These are phyloP conservation scores for Oryza glumipatula DNA, from an alignment of 176 grass and related monocot genomes.

Conservation along the genomic window DNA sequence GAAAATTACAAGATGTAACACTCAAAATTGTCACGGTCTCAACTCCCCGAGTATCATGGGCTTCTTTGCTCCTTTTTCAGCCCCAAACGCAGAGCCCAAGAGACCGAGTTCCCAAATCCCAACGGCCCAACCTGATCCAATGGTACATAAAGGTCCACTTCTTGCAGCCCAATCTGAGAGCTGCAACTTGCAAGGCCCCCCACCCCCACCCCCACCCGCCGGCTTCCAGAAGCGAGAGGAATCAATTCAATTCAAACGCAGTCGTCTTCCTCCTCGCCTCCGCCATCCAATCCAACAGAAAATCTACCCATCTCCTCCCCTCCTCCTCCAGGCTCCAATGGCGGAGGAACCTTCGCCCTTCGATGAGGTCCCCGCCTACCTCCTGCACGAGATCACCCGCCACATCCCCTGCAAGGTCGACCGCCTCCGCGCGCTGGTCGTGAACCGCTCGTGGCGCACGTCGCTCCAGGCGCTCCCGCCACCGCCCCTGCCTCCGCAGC, in stretches of 20 bases:
- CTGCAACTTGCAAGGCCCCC: too few species aligned
- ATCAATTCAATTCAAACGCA: not conserved
- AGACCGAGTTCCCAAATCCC: not conserved
- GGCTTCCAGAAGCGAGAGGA: not conserved
- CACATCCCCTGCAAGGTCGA: not conserved
- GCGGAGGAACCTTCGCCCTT: not conserved
- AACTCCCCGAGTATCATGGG: too few species aligned
- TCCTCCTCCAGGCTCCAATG: not conserved
- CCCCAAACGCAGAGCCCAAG: not conserved
- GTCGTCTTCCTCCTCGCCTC: not conserved
- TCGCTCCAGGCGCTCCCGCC: not conserved
- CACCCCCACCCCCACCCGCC: too few species aligned
- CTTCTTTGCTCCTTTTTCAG: too few species aligned
- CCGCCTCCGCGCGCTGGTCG: not conserved
- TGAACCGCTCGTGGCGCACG: not conserved
- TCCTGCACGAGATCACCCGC: not conserved
- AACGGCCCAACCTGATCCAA: not conserved
- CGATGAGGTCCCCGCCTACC: not conserved
- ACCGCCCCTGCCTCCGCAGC: not conserved
- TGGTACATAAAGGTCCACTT: not conserved
- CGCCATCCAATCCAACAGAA: not conserved
- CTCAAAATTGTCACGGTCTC: too few species aligned
- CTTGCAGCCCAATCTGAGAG: not conserved
- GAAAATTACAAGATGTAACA: too few species aligned
- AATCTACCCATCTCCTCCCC: not conserved